These are phyloP conservation scores for Lippia alba DNA, from an alignment of 305 asterid genomes.

Conservation along the genomic window DNA sequence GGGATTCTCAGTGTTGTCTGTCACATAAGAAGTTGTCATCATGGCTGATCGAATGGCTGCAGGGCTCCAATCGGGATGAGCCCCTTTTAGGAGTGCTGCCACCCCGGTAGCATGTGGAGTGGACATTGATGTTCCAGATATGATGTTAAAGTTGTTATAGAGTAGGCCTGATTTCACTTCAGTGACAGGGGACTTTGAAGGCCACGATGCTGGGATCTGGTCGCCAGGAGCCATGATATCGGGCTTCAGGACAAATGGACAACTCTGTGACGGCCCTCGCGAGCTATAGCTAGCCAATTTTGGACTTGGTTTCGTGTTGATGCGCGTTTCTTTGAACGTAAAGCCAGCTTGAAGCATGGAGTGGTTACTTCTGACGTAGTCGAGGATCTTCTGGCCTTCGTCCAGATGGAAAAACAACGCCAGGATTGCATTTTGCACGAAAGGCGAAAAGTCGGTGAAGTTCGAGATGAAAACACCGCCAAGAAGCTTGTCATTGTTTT, in stretches of 20 bases:
- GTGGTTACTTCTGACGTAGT: constrained; percentile 41
- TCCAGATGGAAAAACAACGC: constrained; percentile 47
- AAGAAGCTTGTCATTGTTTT: constrained; percentile 33
- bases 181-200: constrained; percentile 40
- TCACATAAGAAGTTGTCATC: constrained; percentile 68
- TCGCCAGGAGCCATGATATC: constrained; percentile 85
- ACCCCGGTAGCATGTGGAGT: constrained; percentile 86
- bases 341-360: constrained; percentile 50
- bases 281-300: constrained; percentile 72
- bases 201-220: constrained; percentile 76
- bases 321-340: constrained; percentile 47
- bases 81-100: constrained; percentile 71
- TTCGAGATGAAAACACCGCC: constrained; percentile 69
- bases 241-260: constrained; percentile 72
- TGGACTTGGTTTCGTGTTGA: constrained; percentile 64
- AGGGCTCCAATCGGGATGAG: constrained; percentile 75
- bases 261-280: constrained; percentile 73
- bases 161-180: constrained; percentile 39
- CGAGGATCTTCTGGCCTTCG: constrained; percentile 52
- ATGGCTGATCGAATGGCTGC: constrained; percentile 85
- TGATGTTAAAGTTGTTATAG: constrained; percentile 57
- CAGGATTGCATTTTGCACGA: constrained; percentile 49
- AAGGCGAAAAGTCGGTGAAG: constrained; percentile 48
- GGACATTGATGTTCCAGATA: constrained; percentile 88
- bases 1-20: constrained; percentile 24